Evolutionary conservation across 305 asterid species (phyloP), one percentile per base, ranked within the genome.

Genomic region (Fraxinus baroniana): DNA sequence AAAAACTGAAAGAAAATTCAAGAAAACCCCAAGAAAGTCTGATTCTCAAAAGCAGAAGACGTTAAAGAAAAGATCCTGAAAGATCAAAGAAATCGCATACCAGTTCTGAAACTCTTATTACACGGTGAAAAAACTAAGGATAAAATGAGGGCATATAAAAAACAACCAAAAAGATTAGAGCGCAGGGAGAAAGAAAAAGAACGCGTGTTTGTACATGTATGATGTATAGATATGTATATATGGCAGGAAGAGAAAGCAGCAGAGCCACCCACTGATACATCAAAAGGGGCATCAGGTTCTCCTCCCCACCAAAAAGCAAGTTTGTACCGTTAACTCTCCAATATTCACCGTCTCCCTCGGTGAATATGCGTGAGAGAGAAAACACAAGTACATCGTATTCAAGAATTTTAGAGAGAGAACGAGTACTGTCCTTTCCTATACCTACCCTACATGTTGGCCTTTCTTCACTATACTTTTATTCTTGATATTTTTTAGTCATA

Each of bases 251-350:
- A 78, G 88, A 77, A 85, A 88, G 87, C 83, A 87, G 89, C 91
- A 91, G 70, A 18, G 5, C 93, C 94, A 93, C 97, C 94, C 94
- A 92, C 97, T 91, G 86, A 89, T 84, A 83, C 95, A 94, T 91
- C 93, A 89, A 89, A 91, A 85, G 85, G 82, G 92, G 93, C 90
- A 93, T 93, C 97, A 86, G 93, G 94, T 92, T 92, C 97, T 85
- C 83, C 91, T 80, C 89, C 79, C 88, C 20, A 81, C 88, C 88
- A 88, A 86, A 90, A 91, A 93, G 93, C 87, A 90, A 87, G 90
- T 84, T 87, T 86, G 86, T 83, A 86, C 86, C 87, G 86, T 87
- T 88, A 85, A 82, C 90, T 86, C 79, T 86, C 82, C 90, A 85
- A 84, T 86, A 87, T 89, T 87, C 91, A 87, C 87, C 87, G 62